Evolutionary conservation across 2,329 filamentous ascomycete genomes (phyloP).

Genomic region (Ophiostoma tasmaniense): DNA sequence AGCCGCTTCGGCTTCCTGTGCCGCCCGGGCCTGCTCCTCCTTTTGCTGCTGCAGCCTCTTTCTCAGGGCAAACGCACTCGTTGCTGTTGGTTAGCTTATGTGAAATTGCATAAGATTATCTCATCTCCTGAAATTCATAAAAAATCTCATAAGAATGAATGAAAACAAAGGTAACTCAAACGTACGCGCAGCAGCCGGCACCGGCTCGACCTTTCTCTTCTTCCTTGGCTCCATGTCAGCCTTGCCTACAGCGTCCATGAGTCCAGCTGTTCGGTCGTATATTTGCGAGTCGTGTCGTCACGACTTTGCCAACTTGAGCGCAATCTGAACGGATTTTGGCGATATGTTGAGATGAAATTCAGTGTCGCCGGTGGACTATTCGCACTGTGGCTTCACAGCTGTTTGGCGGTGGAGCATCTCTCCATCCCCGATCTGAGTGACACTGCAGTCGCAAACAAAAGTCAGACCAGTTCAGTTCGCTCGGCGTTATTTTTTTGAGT

Average conservation of each 20-base stretch:
- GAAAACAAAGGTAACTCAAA: neutral
- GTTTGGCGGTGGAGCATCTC: neutral
- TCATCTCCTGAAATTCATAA: neutral
- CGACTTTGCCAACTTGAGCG: neutral
- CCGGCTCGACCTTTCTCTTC: constrained; percentile 34
- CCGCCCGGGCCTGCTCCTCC: neutral
- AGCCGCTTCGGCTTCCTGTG: neutral
- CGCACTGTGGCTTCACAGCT: neutral
- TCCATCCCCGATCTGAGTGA: neutral
- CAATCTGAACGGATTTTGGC: neutral
- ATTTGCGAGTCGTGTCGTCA: neutral
- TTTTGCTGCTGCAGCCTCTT: constrained; percentile 30
- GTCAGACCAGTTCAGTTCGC: too few relatives aligned
- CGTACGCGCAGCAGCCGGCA: neutral
- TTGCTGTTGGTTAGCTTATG: constrained; percentile 22
- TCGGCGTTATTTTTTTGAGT: too few relatives aligned
- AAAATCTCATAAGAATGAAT: too few relatives aligned
- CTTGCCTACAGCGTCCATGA: neutral
- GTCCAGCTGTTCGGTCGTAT: neutral
- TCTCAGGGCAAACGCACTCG: constrained; percentile 39
- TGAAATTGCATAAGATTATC: neutral
- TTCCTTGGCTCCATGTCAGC: constrained; percentile 24
- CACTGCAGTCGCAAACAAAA: neutral
- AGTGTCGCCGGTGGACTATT: neutral
- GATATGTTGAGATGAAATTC: neutral